These are phyloP conservation scores for Cytospora piceicola DNA, from an alignment of 2,329 filamentous ascomycete species.

Conservation along the genomic window DNA sequence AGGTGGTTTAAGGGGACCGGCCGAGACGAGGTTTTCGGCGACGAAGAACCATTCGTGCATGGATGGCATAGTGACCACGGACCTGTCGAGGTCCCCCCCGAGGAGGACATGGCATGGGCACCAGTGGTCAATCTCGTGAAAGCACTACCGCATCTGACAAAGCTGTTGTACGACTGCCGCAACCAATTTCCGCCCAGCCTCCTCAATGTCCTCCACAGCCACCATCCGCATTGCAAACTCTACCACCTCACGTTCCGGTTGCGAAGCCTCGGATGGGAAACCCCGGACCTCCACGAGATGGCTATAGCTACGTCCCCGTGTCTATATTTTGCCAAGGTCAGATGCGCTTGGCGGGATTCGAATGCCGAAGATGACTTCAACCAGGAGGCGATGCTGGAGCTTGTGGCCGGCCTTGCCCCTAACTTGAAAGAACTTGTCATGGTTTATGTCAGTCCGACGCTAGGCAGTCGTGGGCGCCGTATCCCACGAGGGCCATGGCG, in stretches of 20 bases:
- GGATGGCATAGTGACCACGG: neutral
- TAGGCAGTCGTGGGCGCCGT: neutral
- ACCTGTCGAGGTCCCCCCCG: neutral
- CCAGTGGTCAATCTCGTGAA: constrained; percentile 12
- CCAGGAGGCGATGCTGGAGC: constrained; percentile 18
- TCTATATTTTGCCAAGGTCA: neutral
- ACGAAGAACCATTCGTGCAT: neutral
- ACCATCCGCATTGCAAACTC: constrained; percentile 19
- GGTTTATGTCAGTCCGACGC: neutral
- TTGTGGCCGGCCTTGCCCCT: constrained; percentile 16
- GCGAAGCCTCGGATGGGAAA: constrained; percentile 6
- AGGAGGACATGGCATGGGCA: constrained; percentile 14
- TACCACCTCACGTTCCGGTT: constrained; percentile 16
- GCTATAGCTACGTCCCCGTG: constrained; percentile 15
- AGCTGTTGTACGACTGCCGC: constrained; percentile 16
- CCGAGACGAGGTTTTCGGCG: neutral
- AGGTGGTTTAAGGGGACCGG: neutral
- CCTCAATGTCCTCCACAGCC: constrained; percentile 5
- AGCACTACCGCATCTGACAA: neutral
- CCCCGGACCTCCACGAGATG: constrained; percentile 10
- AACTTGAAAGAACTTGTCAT: constrained; percentile 7
- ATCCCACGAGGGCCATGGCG: constrained; percentile 4
- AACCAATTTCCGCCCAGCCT: constrained; percentile 19
- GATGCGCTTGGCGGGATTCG: neutral
- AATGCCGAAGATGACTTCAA: constrained; percentile 5